Conservation (phyloP, 371 early-diverging fungal species). For the Syncephalastrum sp. region DNA sequence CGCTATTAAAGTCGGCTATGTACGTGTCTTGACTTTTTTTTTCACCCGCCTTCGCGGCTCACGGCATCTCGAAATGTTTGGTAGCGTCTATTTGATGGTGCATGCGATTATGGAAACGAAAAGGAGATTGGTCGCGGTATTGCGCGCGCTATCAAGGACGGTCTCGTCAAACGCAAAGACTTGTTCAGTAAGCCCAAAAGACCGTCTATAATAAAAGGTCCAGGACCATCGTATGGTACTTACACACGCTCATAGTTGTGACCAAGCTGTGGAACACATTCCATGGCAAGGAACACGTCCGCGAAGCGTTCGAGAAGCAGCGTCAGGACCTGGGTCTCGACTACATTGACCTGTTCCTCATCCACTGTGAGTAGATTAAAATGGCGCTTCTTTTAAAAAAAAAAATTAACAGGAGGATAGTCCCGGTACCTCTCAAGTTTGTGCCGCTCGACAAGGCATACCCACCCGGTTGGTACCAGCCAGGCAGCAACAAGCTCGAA, state of each 20-base stretch:
- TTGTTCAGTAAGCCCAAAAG: constrained; percentile 33
- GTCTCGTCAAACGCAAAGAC: constrained; percentile 61
- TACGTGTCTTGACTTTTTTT: background rate
- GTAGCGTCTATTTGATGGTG: constrained; percentile 39
- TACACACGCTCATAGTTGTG: constrained; percentile 49
- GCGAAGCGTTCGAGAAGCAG: constrained; percentile 41
- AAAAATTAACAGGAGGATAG: background rate
- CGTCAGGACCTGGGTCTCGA: constrained; percentile 48
- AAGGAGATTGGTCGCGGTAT: constrained; percentile 64
- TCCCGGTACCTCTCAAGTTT: constrained; percentile 19
- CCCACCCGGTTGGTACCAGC: constrained; percentile 14
- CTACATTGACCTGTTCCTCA: constrained; percentile 64
- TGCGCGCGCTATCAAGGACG: constrained; percentile 45
- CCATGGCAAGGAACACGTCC: constrained; percentile 47
- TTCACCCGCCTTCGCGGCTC: background rate
- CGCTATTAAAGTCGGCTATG: constrained; percentile 43
- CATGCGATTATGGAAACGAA: constrained; percentile 63
- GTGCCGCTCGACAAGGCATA: constrained; percentile 10
- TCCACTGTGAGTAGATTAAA: constrained; percentile 19
- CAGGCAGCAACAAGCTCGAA: constrained; percentile 5
- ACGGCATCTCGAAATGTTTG: constrained; percentile 6
- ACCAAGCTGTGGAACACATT: constrained; percentile 71
- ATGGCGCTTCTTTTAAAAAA: no score
- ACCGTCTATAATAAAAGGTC: no score
- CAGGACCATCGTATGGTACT: background rate